Evolutionary conservation across 129 eudicot species (phyloP), one percentile per base, ranked within the genome.

Genomic region (Centrapalus pauciflorus): DNA sequence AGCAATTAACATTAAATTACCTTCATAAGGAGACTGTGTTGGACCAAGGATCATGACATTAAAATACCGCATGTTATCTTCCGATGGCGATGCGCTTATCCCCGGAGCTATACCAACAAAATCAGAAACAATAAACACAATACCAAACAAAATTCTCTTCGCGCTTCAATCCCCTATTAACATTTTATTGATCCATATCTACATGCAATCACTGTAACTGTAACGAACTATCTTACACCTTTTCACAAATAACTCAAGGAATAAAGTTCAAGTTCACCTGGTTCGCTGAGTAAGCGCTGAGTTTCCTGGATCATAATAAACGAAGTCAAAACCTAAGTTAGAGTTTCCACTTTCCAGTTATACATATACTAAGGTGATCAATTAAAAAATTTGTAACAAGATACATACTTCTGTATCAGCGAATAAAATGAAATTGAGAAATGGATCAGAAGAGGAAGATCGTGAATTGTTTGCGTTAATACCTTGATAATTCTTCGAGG

Each of bases 41-140:
- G 86, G 86, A 32, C 86, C 86, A 72, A 81, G 82, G 28, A 81
- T 77, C 86, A 81, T 81, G 24, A 81, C 86, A 77, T 81, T 80
- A 46, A 80, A 80, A 55, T 80, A 80, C 21, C 85, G 78, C 85
- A 80, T 80, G 27, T 80, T 80, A 66, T 81, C 86, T 73, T 81
- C 86, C 12, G 86, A 77, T 19, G 86, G 86, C 3, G 86, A 81
- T 24, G 86, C 86, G 37, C 86, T 81, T 52, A 81, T 81, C 55
- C 86, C 86, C 29, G 86, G 86, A 68, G 86, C 86, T 81, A 62
- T 64, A 63, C 12, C 50, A 60, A 27, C 69, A 69, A 19, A 55
- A 69, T 11, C 26, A 67, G 1, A 74, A 62, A 41, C 40, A 38
- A 16, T 58, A 34, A 21, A 34, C 70, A 41, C 24, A 37, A 27